A percentile compares a stretch with the other conserved stretches of the same genome.
Evolutionary conservation across 352 stramenopile species (phyloP).

Genomic region (Thraustochytrium aureum): DNA sequence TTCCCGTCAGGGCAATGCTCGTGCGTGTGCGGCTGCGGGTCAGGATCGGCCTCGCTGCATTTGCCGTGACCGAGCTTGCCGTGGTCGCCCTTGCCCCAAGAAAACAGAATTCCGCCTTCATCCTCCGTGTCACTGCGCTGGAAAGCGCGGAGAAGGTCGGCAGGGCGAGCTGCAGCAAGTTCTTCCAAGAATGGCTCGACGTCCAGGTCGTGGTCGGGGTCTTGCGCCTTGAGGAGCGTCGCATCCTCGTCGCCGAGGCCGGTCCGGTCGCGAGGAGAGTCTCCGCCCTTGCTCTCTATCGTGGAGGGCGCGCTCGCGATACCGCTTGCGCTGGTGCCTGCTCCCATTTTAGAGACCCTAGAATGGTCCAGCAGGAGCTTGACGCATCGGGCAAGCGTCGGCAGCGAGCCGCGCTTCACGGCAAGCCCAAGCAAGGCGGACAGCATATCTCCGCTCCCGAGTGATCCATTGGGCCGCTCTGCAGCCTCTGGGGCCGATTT

Average conservation of each 20-base stretch:
- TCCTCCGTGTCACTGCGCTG: background rate
- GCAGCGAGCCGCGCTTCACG: constrained; percentile 41
- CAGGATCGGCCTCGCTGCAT: constrained; percentile 43
- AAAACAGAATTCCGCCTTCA: constrained; percentile 59
- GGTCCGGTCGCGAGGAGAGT: too few relatives aligned
- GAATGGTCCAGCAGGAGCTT: background rate
- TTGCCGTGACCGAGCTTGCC: constrained; percentile 52
- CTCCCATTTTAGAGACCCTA: background rate
- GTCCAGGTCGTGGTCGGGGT: constrained; percentile 22
- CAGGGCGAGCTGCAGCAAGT: background rate
- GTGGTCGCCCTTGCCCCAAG: constrained; percentile 53
- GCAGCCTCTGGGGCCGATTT: too few relatives aligned
- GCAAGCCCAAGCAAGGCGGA: constrained; percentile 33
- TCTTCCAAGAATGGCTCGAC: constrained; percentile 16
- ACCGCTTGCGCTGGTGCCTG: background rate
- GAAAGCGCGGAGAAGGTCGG: constrained; percentile 16
- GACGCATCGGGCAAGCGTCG: background rate
- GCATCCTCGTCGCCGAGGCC: background rate
- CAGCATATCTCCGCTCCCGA: constrained; percentile 4
- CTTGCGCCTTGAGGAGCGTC: background rate
- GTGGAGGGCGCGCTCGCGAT: background rate
- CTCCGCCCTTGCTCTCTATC: background rate
- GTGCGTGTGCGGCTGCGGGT: constrained; percentile 36
- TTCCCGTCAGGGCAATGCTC: constrained; percentile 50
- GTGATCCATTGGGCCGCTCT: too few relatives aligned